Percentiles rank a stretch among this genome's conserved stretches.
Evolutionary conservation across 345 rosid species (phyloP).

Genomic region (Eucalyptus sp.): DNA sequence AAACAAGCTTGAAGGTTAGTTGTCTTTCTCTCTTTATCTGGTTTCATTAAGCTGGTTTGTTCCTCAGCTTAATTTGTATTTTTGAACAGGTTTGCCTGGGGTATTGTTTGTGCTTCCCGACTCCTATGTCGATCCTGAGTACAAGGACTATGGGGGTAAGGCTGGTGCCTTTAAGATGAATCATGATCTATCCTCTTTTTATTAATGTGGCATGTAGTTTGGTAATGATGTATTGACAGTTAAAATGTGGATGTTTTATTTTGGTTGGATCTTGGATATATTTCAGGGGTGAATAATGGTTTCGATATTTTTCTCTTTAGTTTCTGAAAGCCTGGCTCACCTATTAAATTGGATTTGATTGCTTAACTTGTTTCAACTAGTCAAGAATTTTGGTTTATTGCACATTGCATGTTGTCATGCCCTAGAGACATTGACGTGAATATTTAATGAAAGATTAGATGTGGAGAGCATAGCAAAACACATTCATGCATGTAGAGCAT

Average conservation of each 20-base stretch:
- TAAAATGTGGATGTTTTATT: background rate
- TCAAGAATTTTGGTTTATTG: background rate
- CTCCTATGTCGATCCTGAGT: conserved; percentile 82
- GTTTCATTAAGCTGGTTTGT: background rate
- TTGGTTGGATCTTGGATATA: background rate
- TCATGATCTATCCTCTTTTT: background rate
- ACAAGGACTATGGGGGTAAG: conserved; percentile 94
- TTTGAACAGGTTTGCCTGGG: conserved; percentile 61
- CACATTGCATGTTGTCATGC: background rate
- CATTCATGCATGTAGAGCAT: background rate
- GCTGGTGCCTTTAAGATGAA: background rate
- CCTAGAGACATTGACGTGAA: background rate
- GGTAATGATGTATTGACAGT: background rate
- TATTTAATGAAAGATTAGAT: background rate
- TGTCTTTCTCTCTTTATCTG: background rate
- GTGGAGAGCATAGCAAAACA: background rate
- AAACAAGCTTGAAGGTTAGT: conserved; percentile 76
- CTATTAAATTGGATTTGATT: background rate
- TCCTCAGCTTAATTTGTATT: background rate
- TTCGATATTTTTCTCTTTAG: background rate
- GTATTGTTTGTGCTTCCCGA: conserved; percentile 91
- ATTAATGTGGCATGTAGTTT: background rate
- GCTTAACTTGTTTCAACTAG: background rate
- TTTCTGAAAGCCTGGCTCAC: background rate
- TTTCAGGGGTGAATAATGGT: background rate